phyloP scores from a whole-genome alignment of 495 filamentous ascomycete genomes.

The Hyaloscypha hepaticicola region DNA sequence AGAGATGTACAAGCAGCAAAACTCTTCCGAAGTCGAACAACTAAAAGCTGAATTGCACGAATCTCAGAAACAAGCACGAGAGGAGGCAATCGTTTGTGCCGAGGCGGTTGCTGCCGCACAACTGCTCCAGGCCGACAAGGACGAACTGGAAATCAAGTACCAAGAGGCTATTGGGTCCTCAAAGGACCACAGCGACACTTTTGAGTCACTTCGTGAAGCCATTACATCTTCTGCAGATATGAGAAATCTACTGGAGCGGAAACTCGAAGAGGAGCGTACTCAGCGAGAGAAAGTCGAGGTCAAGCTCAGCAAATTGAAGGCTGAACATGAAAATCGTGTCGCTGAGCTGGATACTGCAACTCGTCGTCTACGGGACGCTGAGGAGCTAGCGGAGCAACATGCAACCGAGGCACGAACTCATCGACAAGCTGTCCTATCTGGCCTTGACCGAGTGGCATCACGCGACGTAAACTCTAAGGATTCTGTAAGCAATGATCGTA shows the following conservation, averaged over 20 bases:
- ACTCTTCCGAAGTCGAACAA: slow-evolving; percentile 77
- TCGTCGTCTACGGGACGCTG: slow-evolving; percentile 76
- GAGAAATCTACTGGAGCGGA: slow-evolving; percentile 70
- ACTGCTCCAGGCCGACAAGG: slow-evolving; percentile 77
- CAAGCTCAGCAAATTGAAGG: slow-evolving; percentile 74
- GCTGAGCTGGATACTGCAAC: slow-evolving; percentile 75
- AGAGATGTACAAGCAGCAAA: slow-evolving; percentile 76
- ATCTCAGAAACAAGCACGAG: slow-evolving; percentile 67
- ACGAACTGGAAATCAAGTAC: slow-evolving; percentile 70
- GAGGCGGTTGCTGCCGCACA: slow-evolving; percentile 74
- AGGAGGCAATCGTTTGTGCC: slow-evolving; percentile 70
- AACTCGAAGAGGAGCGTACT: slow-evolving; percentile 79
- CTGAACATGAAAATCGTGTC: slow-evolving; percentile 81
- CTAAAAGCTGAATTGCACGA: slow-evolving; percentile 82
- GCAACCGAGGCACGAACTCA: slow-evolving; percentile 85
- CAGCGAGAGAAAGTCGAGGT: slow-evolving; percentile 74
- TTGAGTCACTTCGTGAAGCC: slow-evolving; percentile 74
- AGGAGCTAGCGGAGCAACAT: slow-evolving; percentile 87
- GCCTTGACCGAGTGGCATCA: slow-evolving; percentile 68
- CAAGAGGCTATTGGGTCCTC: slow-evolving; percentile 63
- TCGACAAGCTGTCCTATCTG: slow-evolving; percentile 76
- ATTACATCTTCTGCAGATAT: slow-evolving; percentile 76
- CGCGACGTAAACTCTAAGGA: slow-evolving; percentile 50
- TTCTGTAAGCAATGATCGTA: slow-evolving; percentile 69
- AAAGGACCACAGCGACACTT: slow-evolving; percentile 68